Percentiles rank a stretch among this genome's conserved stretches.
Conservation (phyloP, 169 alveolate species). For the Eimeria zaria region DNA sequence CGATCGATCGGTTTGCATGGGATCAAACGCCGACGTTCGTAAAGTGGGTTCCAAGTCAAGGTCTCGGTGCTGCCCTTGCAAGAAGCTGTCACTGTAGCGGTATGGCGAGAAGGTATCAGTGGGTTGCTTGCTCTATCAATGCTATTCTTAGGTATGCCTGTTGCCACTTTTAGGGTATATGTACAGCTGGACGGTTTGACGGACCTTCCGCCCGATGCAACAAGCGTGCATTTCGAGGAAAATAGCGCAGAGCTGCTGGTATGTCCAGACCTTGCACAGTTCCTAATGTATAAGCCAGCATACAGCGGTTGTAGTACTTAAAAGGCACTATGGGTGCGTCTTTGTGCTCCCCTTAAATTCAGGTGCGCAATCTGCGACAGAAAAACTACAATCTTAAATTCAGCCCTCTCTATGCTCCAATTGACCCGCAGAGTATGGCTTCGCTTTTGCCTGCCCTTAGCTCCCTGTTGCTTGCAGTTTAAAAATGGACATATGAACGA, state of each 20-base stretch:
- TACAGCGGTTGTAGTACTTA: not conserved
- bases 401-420: constrained; percentile 39
- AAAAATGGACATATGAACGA: not conserved
- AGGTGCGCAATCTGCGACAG: constrained; percentile 59
- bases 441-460: not conserved
- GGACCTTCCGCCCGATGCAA: constrained; percentile 25
- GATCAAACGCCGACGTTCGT: constrained; percentile 51
- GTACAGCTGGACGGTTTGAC: constrained; percentile 64
- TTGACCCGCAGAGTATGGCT: constrained; percentile 55
- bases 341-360: not conserved
- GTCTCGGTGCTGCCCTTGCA: not conserved
- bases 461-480: not conserved
- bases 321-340: not conserved
- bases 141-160: not conserved
- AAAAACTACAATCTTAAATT: constrained; percentile 29
- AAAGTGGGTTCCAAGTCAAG: constrained; percentile 26
- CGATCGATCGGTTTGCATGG: constrained; percentile 66
- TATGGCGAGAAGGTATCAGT: not conserved
- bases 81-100: not conserved
- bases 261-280: not conserved
- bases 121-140: not conserved
- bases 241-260: constrained; percentile 51
- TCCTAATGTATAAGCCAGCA: not conserved
- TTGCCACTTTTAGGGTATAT: constrained; percentile 11
- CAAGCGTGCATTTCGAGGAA: constrained; percentile 41